phyloP scores from a whole-genome alignment of 768 basidiomycete species.

The Podaxis sp. region DNA sequence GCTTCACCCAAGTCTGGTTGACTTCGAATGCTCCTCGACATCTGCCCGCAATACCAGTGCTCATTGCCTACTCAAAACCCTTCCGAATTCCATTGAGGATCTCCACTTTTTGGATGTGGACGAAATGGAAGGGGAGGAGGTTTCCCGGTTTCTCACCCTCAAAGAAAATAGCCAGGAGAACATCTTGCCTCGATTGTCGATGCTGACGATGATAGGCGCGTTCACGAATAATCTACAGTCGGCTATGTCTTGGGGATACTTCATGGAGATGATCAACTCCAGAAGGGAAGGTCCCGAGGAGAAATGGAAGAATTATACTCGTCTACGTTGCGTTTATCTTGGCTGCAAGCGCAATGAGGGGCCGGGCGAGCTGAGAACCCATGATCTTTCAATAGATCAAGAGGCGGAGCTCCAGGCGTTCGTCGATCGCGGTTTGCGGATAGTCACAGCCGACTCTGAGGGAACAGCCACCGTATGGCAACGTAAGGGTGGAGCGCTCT shows the following conservation, averaged over 20 bases:
- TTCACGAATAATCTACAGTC: neutral
- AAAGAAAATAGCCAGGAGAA: neutral
- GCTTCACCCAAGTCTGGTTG: neutral
- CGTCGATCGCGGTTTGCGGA: neutral
- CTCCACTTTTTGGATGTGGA: neutral
- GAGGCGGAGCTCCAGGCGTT: neutral
- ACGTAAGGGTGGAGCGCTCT: neutral
- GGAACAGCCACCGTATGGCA: neutral
- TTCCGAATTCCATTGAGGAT: neutral
- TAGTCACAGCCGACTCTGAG: neutral
- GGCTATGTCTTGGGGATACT: neutral
- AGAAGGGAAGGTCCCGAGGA: neutral
- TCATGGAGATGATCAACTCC: neutral
- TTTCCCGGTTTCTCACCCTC: neutral
- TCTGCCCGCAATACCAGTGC: neutral
- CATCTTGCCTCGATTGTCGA: neutral
- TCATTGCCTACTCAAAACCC: neutral
- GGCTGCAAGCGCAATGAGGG: neutral
- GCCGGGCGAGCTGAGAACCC: neutral
- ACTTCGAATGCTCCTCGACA: neutral
- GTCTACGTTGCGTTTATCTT: neutral
- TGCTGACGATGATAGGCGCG: neutral
- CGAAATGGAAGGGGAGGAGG: neutral
- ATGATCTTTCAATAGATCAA: neutral
- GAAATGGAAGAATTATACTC: neutral